Conservation (phyloP, 1,284 basidiomycete genomes). For the Ustilago crameri region DNA sequence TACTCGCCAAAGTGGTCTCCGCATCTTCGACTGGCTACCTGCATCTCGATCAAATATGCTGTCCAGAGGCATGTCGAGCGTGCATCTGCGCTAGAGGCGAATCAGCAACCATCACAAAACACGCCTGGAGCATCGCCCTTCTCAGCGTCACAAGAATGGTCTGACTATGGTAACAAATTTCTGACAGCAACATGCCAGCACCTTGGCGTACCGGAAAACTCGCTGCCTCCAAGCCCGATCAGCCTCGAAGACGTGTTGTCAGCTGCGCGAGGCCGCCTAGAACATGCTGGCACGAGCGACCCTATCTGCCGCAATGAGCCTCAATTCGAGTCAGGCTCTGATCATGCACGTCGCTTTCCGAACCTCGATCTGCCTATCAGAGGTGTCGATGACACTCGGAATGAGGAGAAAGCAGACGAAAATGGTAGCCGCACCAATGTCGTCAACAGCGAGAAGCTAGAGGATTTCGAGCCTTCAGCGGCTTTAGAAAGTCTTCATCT, state of each 20-base stretch:
- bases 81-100: conserved; percentile 15
- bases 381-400: conserved; percentile 27
- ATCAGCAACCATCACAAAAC: not conserved
- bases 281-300: conserved; percentile 17
- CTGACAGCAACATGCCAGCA: conserved; percentile 63
- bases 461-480: conserved; percentile 6
- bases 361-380: conserved; percentile 46
- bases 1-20: conserved; percentile 59
- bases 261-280: conserved; percentile 36
- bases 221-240: conserved; percentile 51
- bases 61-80: conserved; percentile 42
- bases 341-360: conserved; percentile 39
- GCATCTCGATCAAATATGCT: conserved; percentile 61
- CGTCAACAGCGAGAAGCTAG: not conserved
- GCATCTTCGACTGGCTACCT: conserved; percentile 51
- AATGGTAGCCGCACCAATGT: not conserved
- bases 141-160: conserved; percentile 40
- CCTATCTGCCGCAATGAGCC: conserved; percentile 36
- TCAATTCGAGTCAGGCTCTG: conserved; percentile 32
- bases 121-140: not conserved
- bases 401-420: not conserved
- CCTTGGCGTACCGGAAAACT: conserved; percentile 48
- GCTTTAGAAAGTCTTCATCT: conserved; percentile 16
- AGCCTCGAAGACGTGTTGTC: conserved; percentile 53
- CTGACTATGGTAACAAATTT: conserved; percentile 56